A percentile compares a stretch with the other conserved stretches of the same genome.
Evolutionary conservation across 2,329 filamentous ascomycete species (phyloP).

Genomic region (Aaosphaeria pasadenensis): DNA sequence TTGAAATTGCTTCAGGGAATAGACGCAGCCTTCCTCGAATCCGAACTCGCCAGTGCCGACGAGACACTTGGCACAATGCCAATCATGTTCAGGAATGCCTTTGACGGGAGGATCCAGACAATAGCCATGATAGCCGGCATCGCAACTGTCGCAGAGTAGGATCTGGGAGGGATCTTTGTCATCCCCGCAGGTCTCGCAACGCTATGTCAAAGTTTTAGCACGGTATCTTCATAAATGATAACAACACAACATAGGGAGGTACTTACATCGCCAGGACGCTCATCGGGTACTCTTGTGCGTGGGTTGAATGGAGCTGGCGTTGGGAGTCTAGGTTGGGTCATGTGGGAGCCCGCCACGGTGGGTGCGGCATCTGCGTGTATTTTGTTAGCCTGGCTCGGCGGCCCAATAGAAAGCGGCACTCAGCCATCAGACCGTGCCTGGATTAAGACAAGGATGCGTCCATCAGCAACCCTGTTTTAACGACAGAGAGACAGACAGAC

Average conservation of each 20-base stretch:
- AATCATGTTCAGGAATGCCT: slow-evolving; percentile 76
- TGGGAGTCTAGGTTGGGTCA: slow-evolving; percentile 87
- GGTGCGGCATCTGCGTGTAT: slow-evolving; percentile 55
- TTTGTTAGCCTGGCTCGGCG: slow-evolving; percentile 17
- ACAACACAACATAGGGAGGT: slow-evolving; percentile 2
- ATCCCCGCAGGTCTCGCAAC: slow-evolving; percentile 83
- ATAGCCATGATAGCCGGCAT: slow-evolving; percentile 79
- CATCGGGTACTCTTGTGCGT: slow-evolving; percentile 52
- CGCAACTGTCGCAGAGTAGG: slow-evolving; percentile 86
- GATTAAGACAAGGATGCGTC: slow-evolving; percentile 16
- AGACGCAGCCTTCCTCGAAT: slow-evolving; percentile 93
- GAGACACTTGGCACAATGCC: slow-evolving; percentile 93
- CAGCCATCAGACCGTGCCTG: slow-evolving; percentile 12
- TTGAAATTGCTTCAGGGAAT: slow-evolving; percentile 93
- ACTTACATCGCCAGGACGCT: slow-evolving; percentile 58
- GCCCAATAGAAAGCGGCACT: slow-evolving; percentile 16
- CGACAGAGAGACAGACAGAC: slow-evolving; percentile 14
- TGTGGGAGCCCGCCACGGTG: slow-evolving; percentile 92
- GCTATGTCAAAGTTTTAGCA: slow-evolving; percentile 47
- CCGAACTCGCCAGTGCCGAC: slow-evolving; percentile 96
- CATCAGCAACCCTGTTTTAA: slow-evolving; percentile 19
- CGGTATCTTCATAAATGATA: slow-evolving; percentile 1
- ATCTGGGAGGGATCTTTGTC: slow-evolving; percentile 69
- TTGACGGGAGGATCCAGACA: slow-evolving; percentile 87
- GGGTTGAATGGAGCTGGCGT: slow-evolving; percentile 61